Percentiles rank a stretch among this genome's conserved stretches.
These are phyloP conservation scores for Heterobasidion occidentale DNA, from an alignment of 1,284 basidiomycete genomes.

Conservation along the genomic window DNA sequence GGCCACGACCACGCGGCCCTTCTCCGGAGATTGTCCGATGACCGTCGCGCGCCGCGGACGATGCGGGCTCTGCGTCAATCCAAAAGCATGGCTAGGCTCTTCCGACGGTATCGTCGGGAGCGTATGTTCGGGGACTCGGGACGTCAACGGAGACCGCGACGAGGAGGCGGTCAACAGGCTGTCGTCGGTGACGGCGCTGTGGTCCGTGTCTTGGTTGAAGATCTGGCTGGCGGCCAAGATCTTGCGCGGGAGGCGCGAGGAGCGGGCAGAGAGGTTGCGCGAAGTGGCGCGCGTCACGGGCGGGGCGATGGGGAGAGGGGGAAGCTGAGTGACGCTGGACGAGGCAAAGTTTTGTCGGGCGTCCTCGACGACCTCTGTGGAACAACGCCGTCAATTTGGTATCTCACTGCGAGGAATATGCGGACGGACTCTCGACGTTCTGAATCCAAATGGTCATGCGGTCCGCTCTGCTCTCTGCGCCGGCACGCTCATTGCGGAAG, in stretches of 20 bases:
- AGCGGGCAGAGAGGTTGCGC: slow-evolving; percentile 31
- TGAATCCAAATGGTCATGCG: slow-evolving; percentile 72
- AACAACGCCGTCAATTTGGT: slow-evolving; percentile 4
- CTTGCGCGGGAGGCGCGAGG: slow-evolving; percentile 48
- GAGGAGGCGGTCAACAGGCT: slow-evolving; percentile 12
- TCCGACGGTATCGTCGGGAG: slow-evolving; percentile 22
- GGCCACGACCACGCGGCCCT: slow-evolving; percentile 22
- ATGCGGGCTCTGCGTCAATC: slow-evolving; percentile 32
- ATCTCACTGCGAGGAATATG: neutral
- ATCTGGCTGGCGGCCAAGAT: slow-evolving; percentile 65
- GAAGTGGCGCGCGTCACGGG: slow-evolving; percentile 39
- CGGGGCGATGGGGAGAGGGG: slow-evolving; percentile 53
- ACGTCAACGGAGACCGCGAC: slow-evolving; percentile 12
- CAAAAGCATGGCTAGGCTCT: slow-evolving; percentile 18
- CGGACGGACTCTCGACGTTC: slow-evolving; percentile 65
- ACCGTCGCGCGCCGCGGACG: slow-evolving; percentile 60
- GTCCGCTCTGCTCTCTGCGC: slow-evolving; percentile 47
- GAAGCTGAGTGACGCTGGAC: slow-evolving; percentile 36
- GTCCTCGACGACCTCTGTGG: slow-evolving; percentile 67
- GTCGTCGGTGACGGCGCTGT: slow-evolving; percentile 19
- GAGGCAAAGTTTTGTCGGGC: slow-evolving; percentile 63
- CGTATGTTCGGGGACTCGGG: slow-evolving; percentile 12
- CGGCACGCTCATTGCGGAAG: slow-evolving; percentile 40
- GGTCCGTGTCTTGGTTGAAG: slow-evolving; percentile 37
- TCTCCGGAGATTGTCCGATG: slow-evolving; percentile 48